Evolutionary conservation across 495 filamentous ascomycete species (phyloP).

Genomic region (Xylaria longipes): DNA sequence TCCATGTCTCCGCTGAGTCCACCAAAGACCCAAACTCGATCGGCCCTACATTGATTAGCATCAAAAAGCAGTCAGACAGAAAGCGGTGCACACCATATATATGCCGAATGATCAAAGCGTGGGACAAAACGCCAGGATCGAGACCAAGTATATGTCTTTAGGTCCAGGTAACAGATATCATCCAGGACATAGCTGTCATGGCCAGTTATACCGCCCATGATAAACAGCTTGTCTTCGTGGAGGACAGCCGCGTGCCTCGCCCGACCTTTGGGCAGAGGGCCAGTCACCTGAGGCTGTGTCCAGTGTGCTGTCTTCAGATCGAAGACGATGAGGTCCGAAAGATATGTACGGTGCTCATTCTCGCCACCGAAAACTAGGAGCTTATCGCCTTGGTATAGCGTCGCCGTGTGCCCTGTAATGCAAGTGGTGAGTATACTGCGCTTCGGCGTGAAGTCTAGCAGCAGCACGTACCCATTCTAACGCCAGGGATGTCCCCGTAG

Average conservation of each 20-base stretch:
- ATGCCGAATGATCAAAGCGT: slow-evolving; percentile 91
- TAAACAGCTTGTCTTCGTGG: slow-evolving; percentile 94
- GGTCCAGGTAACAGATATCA: slow-evolving; percentile 92
- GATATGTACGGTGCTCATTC: slow-evolving; percentile 94
- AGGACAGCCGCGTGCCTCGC: slow-evolving; percentile 93
- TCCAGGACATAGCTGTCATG: slow-evolving; percentile 89
- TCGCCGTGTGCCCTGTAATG: slow-evolving; percentile 85
- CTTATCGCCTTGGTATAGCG: slow-evolving; percentile 91
- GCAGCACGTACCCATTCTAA: slow-evolving; percentile 82
- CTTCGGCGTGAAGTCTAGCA: neutral
- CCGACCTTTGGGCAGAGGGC: slow-evolving; percentile 82
- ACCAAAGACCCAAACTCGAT: slow-evolving; percentile 96
- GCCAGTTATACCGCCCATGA: slow-evolving; percentile 87
- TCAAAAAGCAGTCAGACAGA: neutral
- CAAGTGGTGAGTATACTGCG: slow-evolving; percentile 15
- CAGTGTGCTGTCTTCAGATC: slow-evolving; percentile 92
- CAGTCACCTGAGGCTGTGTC: slow-evolving; percentile 87
- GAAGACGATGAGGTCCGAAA: slow-evolving; percentile 95
- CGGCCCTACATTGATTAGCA: slow-evolving; percentile 51
- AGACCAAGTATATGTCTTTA: slow-evolving; percentile 98
- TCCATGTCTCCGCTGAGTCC: slow-evolving; percentile 95
- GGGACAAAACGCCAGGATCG: slow-evolving; percentile 92
- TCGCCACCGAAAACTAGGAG: slow-evolving; percentile 95
- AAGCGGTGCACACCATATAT: slow-evolving; percentile 66
- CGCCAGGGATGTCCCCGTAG: slow-evolving; percentile 97